Base-by-base conservation (phyloP, 768 basidiomycete genomes). In the Mrakia hoshinonis region DNA sequence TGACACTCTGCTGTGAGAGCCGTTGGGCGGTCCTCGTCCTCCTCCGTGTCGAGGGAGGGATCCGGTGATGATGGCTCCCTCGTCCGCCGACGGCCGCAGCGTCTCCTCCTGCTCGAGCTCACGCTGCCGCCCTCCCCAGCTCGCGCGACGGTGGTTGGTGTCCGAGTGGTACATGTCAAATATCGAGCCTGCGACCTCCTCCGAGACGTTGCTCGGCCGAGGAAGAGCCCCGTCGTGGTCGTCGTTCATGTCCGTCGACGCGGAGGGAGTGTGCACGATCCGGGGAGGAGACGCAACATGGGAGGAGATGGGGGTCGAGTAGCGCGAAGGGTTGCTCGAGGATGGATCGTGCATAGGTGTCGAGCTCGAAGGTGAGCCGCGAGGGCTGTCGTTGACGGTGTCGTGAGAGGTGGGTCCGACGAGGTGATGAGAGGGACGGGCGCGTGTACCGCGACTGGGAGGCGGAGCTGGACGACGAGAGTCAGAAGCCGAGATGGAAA, bases 151-250 rank as follows among this genome's bases (percentile, higher is more conserved):
- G n/a, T 46, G n/a, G 9, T 29, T 11, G 1, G 34, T 36, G 1
- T 54, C 38, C 24, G 67, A 58, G 13, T 54, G 54, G 22, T 68
- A 68, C 43, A 68, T 43, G 55, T 68, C 67, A 29, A 68, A 68
- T 43, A 68, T 68, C n/a, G 43, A 68, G 12, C 67, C 67, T 55
- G 67, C 67, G 4, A 47, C 67, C 22, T 68, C 54, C 29, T 68
- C 67, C 0, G 67, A 68, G 0, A 61, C 58, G 58, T 61, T 12
- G 15, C 31, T 36, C 18, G 58, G 18, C 22, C 58, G 58, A n/a
- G 58, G 58, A n/a, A 26, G 29, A 10, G n/a, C n/a, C n/a, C n/a
- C n/a, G n/a, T n/a, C n/a, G n/a, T n/a, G n/a, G n/a, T 39, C 22
- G 58, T 5, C 36, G 58, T 36, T 5, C 34, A 36, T 36, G 36